phyloP scores from a whole-genome alignment of 495 filamentous ascomycete species.

The Penicillium herquei region DNA sequence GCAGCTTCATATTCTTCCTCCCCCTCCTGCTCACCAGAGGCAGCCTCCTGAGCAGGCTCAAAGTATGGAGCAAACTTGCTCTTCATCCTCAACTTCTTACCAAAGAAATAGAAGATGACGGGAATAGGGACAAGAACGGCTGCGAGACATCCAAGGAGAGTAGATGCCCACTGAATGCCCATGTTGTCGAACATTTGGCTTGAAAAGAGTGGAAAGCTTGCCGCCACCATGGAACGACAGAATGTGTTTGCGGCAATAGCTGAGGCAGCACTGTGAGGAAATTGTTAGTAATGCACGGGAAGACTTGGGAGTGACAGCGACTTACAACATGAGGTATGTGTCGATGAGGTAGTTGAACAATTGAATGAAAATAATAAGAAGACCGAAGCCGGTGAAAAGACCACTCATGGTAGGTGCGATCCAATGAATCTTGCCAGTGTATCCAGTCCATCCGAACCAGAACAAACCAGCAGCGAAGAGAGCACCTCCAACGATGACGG shows the following conservation, averaged over 20 bases:
- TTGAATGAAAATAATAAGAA: conserved; percentile 82
- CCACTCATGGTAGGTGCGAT: conserved; percentile 80
- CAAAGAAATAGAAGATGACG: conserved; percentile 37
- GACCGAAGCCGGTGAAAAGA: conserved; percentile 56
- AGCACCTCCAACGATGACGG: conserved; percentile 72
- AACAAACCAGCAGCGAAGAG: conserved; percentile 75
- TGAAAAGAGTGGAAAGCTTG: conserved; percentile 78
- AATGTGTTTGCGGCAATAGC: conserved; percentile 91
- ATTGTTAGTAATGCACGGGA: background rate
- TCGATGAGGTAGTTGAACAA: conserved; percentile 85
- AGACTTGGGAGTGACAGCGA: conserved; percentile 7
- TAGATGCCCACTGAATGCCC: conserved; percentile 75
- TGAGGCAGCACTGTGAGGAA: conserved; percentile 59
- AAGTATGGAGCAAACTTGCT: conserved; percentile 55
- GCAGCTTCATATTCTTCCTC: conserved; percentile 8
- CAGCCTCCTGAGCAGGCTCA: conserved; percentile 31
- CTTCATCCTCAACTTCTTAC: conserved; percentile 31
- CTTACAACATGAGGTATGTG: conserved; percentile 83
- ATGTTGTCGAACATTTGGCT: conserved; percentile 76
- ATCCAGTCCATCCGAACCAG: conserved; percentile 84
- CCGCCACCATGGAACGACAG: conserved; percentile 71
- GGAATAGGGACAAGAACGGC: conserved; percentile 71
- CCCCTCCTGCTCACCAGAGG: conserved; percentile 12
- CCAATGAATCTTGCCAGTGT: conserved; percentile 69
- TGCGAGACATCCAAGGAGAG: conserved; percentile 73